Conservation (phyloP, 805 yeast species). For the Monosporozyma aquatica region DNA sequence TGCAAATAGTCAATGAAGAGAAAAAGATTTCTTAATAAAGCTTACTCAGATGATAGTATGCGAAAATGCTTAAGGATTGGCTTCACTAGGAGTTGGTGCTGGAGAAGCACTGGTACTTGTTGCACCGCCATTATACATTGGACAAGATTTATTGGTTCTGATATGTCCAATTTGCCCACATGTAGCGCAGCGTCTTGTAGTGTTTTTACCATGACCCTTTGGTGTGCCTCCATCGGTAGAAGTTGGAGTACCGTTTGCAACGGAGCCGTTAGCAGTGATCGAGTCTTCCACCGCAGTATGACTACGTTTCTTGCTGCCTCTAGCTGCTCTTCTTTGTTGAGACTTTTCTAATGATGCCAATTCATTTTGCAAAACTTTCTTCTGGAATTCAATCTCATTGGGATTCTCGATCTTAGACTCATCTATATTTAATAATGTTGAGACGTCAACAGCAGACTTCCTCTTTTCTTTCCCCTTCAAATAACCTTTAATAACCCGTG, state of each 20-base stretch:
- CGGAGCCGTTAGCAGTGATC: neutral
- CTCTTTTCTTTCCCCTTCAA: slow-evolving; percentile 55
- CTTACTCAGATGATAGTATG: too few relatives aligned
- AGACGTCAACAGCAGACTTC: slow-evolving; percentile 59
- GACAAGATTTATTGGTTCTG: slow-evolving; percentile 81
- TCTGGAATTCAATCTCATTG: slow-evolving; percentile 69
- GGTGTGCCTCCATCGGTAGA: slow-evolving; percentile 18
- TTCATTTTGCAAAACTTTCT: slow-evolving; percentile 71
- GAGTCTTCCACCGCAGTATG: neutral
- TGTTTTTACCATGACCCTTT: slow-evolving; percentile 30
- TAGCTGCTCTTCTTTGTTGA: slow-evolving; percentile 53
- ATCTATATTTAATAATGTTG: slow-evolving; percentile 27
- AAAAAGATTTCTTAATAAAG: too few relatives aligned
- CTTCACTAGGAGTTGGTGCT: neutral
- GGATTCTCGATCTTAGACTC: slow-evolving; percentile 46
- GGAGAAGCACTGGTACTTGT: neutral
- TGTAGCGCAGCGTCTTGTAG: slow-evolving; percentile 78
- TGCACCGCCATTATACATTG: slow-evolving; percentile 48
- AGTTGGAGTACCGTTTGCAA: neutral
- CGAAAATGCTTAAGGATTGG: too few relatives aligned
- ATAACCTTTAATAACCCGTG: slow-evolving; percentile 79
- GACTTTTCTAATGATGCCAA: slow-evolving; percentile 75
- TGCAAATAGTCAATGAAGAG: too few relatives aligned
- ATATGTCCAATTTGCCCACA: slow-evolving; percentile 96
- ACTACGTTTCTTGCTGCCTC: slow-evolving; percentile 40